phyloP scores from a whole-genome alignment of 106 monocot genomes.

The Dioscorea zingiberensis region DNA sequence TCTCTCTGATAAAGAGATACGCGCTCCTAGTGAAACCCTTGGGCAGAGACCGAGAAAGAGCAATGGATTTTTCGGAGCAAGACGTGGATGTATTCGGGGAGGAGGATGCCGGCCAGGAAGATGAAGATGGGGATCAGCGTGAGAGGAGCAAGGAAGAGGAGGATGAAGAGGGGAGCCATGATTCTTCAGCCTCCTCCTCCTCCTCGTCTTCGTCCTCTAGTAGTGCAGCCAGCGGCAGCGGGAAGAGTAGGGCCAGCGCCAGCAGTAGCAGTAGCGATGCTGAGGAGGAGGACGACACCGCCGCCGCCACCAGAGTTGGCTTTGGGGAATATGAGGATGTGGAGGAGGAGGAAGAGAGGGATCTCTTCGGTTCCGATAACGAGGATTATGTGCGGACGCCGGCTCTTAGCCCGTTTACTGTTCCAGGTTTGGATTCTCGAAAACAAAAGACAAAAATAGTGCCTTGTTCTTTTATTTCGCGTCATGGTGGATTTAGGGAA shows the following conservation, averaged over 20 bases:
- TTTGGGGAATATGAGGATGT: background rate
- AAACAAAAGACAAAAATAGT: too few relatives aligned
- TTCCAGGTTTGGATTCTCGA: conserved; percentile 49
- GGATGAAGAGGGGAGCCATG: conserved; percentile 30
- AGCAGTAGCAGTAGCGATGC: conserved; percentile 10
- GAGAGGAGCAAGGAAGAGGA: conserved; percentile 19
- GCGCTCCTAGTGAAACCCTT: too few relatives aligned
- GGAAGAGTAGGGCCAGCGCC: background rate
- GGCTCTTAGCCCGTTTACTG: conserved; percentile 40
- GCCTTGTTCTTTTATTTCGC: too few relatives aligned
- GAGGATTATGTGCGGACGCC: conserved; percentile 72
- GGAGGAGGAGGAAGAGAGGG: conserved; percentile 48
- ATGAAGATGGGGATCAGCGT: conserved; percentile 14
- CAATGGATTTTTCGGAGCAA: conserved; percentile 75
- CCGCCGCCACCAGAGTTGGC: conserved; percentile 1
- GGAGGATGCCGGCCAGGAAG: conserved; percentile 27
- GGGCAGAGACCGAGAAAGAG: background rate
- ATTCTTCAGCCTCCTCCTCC: conserved; percentile 51
- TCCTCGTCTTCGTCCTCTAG: conserved; percentile 31
- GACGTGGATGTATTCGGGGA: conserved; percentile 73
- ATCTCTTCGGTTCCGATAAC: conserved; percentile 90
- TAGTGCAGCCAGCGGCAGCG: background rate
- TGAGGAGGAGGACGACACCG: conserved; percentile 36
- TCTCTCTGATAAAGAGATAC: background rate
- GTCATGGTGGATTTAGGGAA: too few relatives aligned